Evolutionary conservation across 331 rosid species (phyloP).

Genomic region (Stylosanthes scabra): DNA sequence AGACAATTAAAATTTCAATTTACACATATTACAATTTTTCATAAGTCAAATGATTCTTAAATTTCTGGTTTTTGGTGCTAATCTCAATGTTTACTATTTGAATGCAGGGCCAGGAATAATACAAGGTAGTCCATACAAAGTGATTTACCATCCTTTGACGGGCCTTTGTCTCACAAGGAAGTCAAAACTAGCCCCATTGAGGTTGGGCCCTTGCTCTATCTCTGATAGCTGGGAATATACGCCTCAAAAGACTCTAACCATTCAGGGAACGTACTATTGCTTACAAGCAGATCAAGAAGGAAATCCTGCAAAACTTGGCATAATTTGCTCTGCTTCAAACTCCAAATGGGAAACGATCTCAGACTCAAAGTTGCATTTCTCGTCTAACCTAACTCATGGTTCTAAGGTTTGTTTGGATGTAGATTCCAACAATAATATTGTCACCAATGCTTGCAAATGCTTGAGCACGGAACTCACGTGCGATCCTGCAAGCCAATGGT

Average conservation of each 20-base stretch:
- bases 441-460: slow-evolving; percentile 82
- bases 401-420: slow-evolving; percentile 75
- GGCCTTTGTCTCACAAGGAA: slow-evolving; percentile 69
- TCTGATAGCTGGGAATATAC: slow-evolving; percentile 77
- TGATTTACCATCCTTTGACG: slow-evolving; percentile 78
- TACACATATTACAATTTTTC: no score
- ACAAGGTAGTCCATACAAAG: slow-evolving; percentile 47
- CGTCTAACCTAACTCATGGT: slow-evolving; percentile 50
- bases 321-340: slow-evolving; percentile 47
- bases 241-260: slow-evolving; percentile 54
- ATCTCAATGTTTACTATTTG: no score
- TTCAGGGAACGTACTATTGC: slow-evolving; percentile 73
- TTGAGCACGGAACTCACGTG: slow-evolving; percentile 59
- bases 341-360: slow-evolving; percentile 76
- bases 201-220: slow-evolving; percentile 62
- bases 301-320: slow-evolving; percentile 55
- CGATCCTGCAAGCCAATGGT: slow-evolving; percentile 91
- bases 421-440: slow-evolving; percentile 54
- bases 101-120: slow-evolving; percentile 53
- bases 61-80: no score
- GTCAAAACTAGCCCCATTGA: slow-evolving; percentile 50
- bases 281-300: slow-evolving; percentile 57
- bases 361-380: slow-evolving; percentile 79
- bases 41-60: no score
- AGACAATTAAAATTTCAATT: no score